phyloP scores from a whole-genome alignment of 768 basidiomycete genomes.

The Chalciporus piperatus region DNA sequence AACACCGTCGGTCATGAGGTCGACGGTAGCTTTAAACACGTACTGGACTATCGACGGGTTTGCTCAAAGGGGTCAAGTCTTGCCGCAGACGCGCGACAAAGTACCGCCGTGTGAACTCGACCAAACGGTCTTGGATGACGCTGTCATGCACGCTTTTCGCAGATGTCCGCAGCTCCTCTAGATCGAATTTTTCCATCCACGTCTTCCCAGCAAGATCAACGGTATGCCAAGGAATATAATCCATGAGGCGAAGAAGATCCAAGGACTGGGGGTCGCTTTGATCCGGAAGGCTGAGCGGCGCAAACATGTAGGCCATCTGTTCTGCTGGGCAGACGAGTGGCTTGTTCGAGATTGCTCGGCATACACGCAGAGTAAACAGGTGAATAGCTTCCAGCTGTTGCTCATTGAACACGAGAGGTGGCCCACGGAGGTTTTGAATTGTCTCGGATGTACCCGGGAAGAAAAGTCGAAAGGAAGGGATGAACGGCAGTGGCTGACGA shows the following conservation, averaged over 20 bases:
- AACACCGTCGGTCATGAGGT: conserved; percentile 2
- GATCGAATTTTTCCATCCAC: conserved; percentile 49
- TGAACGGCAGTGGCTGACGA: conserved; percentile 57
- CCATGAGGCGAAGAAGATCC: conserved; percentile 32
- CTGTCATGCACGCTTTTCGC: conserved; percentile 51
- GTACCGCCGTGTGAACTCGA: conserved; percentile 76
- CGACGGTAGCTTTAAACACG: conserved; percentile 26
- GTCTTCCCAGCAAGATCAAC: conserved; percentile 50
- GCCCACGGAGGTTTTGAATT: conserved; percentile 45
- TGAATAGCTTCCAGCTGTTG: conserved; percentile 48
- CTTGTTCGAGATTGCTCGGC: conserved; percentile 65
- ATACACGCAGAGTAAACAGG: conserved; percentile 62
- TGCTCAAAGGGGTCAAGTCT: conserved; percentile 74
- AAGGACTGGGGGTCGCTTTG: conserved; percentile 26
- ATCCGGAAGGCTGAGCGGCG: conserved; percentile 47
- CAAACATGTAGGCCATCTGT: conserved; percentile 62
- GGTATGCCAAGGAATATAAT: conserved; percentile 61
- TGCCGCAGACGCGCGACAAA: conserved; percentile 51
- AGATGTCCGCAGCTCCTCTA: conserved; percentile 31
- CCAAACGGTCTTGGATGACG: conserved; percentile 71
- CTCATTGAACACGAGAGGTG: conserved; percentile 48
- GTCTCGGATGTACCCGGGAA: conserved; percentile 44
- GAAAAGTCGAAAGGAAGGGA: conserved; percentile 60
- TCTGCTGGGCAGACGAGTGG: conserved; percentile 53
- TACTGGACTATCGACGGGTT: conserved; percentile 63